Conservation (phyloP, 2,329 filamentous ascomycete species). For the Calonectria multiphialidica region DNA sequence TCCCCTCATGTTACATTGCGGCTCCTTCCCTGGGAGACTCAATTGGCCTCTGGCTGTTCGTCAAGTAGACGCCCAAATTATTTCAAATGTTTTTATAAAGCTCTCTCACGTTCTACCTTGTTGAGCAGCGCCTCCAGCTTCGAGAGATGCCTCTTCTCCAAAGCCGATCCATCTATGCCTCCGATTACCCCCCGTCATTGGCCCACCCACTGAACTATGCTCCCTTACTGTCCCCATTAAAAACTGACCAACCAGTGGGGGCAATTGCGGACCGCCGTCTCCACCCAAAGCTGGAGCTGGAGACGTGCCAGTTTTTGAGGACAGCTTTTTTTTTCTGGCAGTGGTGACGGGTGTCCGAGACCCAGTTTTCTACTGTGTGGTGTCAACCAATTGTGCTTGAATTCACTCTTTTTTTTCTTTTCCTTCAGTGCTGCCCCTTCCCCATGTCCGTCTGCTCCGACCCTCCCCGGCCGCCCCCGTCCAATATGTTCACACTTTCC, state of each 20-base stretch:
- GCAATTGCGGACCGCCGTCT: constrained; percentile 9
- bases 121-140: not conserved
- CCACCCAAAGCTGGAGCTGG: constrained; percentile 13
- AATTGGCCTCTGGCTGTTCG: not conserved
- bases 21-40: not conserved
- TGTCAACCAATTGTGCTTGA: constrained; percentile 11
- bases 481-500: not conserved
- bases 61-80: no score
- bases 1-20: not conserved
- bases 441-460: constrained; percentile 9
- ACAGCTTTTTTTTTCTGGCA: constrained; percentile 9
- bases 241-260: constrained; percentile 1
- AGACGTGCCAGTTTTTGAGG: not conserved
- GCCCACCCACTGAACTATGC: not conserved
- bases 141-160: not conserved
- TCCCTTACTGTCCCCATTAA: not conserved
- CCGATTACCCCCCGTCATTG: not conserved
- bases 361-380: constrained; percentile 1
- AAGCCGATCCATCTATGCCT: not conserved
- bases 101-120: not conserved
- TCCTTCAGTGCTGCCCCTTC: constrained; percentile 8
- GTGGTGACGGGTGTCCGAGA: not conserved
- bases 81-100: no score
- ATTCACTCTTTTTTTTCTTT: not conserved
- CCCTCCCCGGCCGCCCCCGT: constrained; percentile 16